These are phyloP conservation scores for Pseudogymnoascus sp. DNA, from an alignment of 2,329 filamentous ascomycete genomes.

Conservation along the genomic window DNA sequence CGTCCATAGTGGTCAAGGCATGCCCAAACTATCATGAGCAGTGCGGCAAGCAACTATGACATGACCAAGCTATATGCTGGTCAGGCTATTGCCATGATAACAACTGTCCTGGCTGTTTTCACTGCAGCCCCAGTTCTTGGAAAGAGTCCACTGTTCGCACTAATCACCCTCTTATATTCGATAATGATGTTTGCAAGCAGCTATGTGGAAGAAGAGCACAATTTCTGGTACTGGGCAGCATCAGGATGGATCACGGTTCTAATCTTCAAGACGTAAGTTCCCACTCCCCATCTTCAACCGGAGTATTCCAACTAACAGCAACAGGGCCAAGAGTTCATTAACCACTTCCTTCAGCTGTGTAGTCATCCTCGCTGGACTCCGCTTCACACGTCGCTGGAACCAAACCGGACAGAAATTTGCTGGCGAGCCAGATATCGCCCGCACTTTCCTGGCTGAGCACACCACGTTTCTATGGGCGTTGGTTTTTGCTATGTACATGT, in stretches of 20 bases:
- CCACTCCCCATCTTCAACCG: not conserved
- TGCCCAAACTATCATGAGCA: slow-evolving; percentile 69
- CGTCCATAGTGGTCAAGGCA: slow-evolving; percentile 35
- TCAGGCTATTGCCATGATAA: slow-evolving; percentile 32
- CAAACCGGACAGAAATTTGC: slow-evolving; percentile 96
- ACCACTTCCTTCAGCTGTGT: slow-evolving; percentile 26
- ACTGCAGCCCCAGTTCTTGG: slow-evolving; percentile 28
- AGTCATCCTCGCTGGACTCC: slow-evolving; percentile 52
- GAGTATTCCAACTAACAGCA: slow-evolving; percentile 19
- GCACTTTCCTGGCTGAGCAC: slow-evolving; percentile 57
- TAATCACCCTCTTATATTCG: slow-evolving; percentile 58
- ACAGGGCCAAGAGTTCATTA: slow-evolving; percentile 16
- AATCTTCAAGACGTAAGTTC: slow-evolving; percentile 36
- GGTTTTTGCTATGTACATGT: slow-evolving; percentile 61
- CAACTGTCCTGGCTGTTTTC: slow-evolving; percentile 28
- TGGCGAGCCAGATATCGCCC: slow-evolving; percentile 81
- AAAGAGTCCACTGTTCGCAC: slow-evolving; percentile 31
- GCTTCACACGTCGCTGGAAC: slow-evolving; percentile 77
- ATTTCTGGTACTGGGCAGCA: slow-evolving; percentile 94
- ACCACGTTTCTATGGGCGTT: slow-evolving; percentile 67
- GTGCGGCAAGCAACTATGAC: slow-evolving; percentile 88
- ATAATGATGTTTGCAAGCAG: slow-evolving; percentile 97
- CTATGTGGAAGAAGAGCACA: slow-evolving; percentile 96
- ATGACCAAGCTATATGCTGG: slow-evolving; percentile 52
- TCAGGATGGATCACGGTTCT: slow-evolving; percentile 60